A percentile compares a stretch with the other conserved stretches of the same genome.
These are phyloP conservation scores for Pythium grandisporangium DNA, from an alignment of 352 stramenopile species.

Conservation along the genomic window DNA sequence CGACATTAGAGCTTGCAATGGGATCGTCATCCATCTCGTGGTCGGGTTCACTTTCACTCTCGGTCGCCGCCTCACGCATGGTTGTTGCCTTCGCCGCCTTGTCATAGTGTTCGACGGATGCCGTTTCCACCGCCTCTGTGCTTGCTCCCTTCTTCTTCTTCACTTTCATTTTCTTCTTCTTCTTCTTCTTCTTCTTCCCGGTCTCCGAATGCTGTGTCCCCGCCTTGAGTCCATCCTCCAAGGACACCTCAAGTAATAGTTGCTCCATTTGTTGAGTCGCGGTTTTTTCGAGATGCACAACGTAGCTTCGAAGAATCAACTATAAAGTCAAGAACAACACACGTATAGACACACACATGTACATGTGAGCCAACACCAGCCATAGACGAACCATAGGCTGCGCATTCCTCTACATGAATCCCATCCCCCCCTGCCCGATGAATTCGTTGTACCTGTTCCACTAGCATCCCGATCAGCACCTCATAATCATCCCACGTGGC, in stretches of 20 bases:
- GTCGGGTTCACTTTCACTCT: conserved; percentile 9
- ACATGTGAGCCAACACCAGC: too few species aligned
- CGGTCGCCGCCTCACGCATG: not conserved
- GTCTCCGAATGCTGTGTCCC: not conserved
- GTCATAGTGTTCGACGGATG: not conserved
- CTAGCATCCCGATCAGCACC: conserved; percentile 73
- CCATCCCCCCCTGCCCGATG: too few species aligned
- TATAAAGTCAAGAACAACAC: too few species aligned
- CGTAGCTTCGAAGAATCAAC: conserved; percentile 74
- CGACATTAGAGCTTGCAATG: too few species aligned
- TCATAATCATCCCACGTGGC: conserved; percentile 80
- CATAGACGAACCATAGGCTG: too few species aligned
- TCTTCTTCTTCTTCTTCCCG: conserved; percentile 17
- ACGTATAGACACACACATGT: too few species aligned
- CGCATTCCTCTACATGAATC: too few species aligned
- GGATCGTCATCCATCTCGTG: conserved; percentile 5
- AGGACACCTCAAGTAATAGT: conserved; percentile 36
- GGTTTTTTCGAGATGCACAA: conserved; percentile 52
- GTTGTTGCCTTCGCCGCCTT: too few species aligned
- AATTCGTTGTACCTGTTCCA: conserved; percentile 31
- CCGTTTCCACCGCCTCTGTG: not conserved
- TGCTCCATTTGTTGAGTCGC: conserved; percentile 68
- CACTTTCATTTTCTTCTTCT: conserved; percentile 15
- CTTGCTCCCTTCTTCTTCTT: not conserved
- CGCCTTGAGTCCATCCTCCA: conserved; percentile 9